Conservation (phyloP, 208 protist genomes). For the Leishmania aethiopica region DNA sequence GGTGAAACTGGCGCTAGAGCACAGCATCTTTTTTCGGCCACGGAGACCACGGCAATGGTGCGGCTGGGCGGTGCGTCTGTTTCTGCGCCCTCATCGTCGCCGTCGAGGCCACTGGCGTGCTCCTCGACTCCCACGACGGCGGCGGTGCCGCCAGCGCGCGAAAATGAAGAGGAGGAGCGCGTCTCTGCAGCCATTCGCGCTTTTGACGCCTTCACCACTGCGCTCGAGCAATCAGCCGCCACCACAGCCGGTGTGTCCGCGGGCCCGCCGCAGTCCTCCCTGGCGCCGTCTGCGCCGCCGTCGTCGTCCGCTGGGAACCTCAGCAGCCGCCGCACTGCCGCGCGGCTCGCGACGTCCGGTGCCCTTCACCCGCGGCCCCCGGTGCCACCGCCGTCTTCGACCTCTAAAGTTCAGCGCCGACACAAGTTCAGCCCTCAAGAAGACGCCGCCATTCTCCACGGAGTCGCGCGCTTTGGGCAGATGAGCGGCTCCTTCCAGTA, state of each 20-base stretch:
- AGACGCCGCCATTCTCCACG: constrained; percentile 76
- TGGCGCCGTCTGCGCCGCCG: not conserved
- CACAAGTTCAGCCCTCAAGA: constrained; percentile 65
- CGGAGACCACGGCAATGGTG: not conserved
- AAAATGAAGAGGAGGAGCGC: constrained; percentile 13
- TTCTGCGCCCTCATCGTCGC: not conserved
- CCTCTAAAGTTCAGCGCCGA: constrained; percentile 25
- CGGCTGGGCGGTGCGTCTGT: not conserved
- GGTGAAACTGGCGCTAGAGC: not conserved
- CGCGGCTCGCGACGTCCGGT: not conserved
- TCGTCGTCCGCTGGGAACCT: not conserved
- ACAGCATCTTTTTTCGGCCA: not conserved
- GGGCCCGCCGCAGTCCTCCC: not conserved
- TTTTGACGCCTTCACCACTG: constrained; percentile 38
- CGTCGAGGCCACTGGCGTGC: not conserved
- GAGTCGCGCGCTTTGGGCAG: constrained; percentile 65
- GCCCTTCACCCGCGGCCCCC: not conserved
- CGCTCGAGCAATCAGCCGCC: constrained; percentile 8
- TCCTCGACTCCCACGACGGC: not conserved
- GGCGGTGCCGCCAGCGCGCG: not conserved
- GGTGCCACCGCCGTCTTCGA: not conserved
- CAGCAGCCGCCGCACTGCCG: not conserved
- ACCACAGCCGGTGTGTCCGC: not conserved
- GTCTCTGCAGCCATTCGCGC: constrained; percentile 34
- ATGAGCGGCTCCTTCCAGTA: constrained; percentile 52